Conservation (phyloP, 495 filamentous ascomycete species). For the Durotheca rogersii region DNA sequence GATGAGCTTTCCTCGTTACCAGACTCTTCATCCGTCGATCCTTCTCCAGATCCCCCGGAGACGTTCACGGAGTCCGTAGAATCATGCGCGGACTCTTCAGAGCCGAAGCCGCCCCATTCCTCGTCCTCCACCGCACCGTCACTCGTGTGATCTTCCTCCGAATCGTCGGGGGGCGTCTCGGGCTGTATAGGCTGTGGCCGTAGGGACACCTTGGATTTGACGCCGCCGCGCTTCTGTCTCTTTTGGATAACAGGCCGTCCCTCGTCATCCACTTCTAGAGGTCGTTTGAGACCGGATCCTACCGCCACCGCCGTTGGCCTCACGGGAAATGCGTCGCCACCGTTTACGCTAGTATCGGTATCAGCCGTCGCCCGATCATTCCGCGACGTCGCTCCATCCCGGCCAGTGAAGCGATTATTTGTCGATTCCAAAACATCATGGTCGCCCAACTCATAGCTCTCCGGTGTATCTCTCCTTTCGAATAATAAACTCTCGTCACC, state of each 20-base stretch:
- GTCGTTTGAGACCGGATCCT: conserved; percentile 84
- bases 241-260: conserved; percentile 82
- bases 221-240: conserved; percentile 54
- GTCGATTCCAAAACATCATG: conserved; percentile 29
- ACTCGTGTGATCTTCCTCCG: conserved; percentile 33
- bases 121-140: conserved; percentile 33
- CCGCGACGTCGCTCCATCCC: background rate
- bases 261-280: conserved; percentile 72
- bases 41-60: conserved; percentile 31
- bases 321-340: background rate
- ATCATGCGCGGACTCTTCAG: conserved; percentile 21
- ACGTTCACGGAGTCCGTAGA: conserved; percentile 20
- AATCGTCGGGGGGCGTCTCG: conserved; percentile 52
- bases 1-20: conserved; percentile 38
- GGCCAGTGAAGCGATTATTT: background rate
- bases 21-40: conserved; percentile 32
- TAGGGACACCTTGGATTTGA: conserved; percentile 47
- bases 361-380: background rate
- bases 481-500: conserved; percentile 41
- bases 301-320: conserved; percentile 35
- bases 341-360: background rate
- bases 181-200: conserved; percentile 33
- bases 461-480: conserved; percentile 22
- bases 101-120: conserved; percentile 45
- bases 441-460: conserved; percentile 37